Percentiles rank a stretch among this genome's conserved stretches.
Conservation (phyloP, 139 green algal species). For the Desmodesmus armatus region DNA sequence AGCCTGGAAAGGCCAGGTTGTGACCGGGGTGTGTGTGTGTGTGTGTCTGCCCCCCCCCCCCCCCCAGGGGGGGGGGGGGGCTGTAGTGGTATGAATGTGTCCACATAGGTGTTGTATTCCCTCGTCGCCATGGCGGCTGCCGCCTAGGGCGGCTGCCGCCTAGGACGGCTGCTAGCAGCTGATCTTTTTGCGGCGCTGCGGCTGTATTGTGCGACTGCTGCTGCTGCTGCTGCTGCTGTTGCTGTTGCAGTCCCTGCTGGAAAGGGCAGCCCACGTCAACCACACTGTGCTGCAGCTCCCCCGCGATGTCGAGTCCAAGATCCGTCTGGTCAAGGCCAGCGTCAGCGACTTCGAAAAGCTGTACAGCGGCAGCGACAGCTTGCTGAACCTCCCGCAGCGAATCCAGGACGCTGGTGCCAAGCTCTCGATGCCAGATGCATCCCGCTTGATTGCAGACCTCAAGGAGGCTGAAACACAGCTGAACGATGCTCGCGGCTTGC, state of each 20-base stretch:
- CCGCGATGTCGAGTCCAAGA: neutral
- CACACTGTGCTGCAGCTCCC: neutral
- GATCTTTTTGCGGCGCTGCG: no score
- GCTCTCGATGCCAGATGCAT: neutral
- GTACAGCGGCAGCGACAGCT: neutral
- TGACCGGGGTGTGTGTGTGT: no score
- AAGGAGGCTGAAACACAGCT: neutral
- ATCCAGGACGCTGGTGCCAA: neutral
- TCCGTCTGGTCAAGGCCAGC: conserved; percentile 1
- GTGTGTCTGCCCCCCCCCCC: no score
- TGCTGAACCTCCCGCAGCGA: neutral
- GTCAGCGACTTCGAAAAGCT: neutral
- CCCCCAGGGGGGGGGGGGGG: no score
- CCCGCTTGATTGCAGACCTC: neutral
- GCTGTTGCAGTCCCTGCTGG: neutral
- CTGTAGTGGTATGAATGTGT: no score
- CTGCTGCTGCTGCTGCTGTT: neutral
- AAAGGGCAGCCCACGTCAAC: neutral
- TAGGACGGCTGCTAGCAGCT: no score
- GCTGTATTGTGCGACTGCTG: no score
- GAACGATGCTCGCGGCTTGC: neutral
- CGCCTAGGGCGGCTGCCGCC: no score
- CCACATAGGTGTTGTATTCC: no score
- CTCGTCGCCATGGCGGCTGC: no score
- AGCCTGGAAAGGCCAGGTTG: no score